A percentile compares a stretch with the other conserved stretches of the same genome.
These are phyloP conservation scores for Pilasporangium apinafurcum DNA, from an alignment of 352 stramenopile species.

Conservation along the genomic window DNA sequence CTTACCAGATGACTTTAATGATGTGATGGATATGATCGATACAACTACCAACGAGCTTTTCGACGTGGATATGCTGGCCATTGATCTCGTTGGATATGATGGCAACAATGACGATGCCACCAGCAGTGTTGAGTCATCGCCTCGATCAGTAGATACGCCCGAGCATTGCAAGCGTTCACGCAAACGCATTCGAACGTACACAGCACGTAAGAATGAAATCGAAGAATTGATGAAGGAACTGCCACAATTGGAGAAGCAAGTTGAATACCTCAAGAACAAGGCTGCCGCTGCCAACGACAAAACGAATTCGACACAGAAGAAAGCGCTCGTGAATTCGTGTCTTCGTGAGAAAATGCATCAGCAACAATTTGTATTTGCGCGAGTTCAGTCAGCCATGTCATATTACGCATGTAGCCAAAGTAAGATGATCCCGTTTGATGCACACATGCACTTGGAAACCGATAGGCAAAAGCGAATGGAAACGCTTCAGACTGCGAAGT, in stretches of 20 bases:
- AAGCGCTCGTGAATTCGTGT: background rate
- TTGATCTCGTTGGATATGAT: too few species aligned
- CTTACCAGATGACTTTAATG: too few species aligned
- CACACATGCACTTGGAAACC: background rate
- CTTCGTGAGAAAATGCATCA: background rate
- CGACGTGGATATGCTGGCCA: too few species aligned
- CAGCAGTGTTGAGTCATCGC: too few species aligned
- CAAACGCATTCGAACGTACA: slow-evolving; percentile 3
- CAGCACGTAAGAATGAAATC: slow-evolving; percentile 23
- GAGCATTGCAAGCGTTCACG: too few species aligned
- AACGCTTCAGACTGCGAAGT: slow-evolving; percentile 6
- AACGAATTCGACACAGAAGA: too few species aligned
- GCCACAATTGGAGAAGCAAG: slow-evolving; percentile 12
- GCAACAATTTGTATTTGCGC: background rate
- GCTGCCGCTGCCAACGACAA: slow-evolving; percentile 11
- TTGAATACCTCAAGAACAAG: slow-evolving; percentile 11
- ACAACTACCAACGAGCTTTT: too few species aligned
- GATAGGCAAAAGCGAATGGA: slow-evolving; percentile 12
- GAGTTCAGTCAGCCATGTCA: background rate
- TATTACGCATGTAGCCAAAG: slow-evolving; percentile 1
- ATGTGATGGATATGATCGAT: too few species aligned
- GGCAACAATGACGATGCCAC: too few species aligned
- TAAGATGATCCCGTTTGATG: background rate
- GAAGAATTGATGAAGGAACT: slow-evolving; percentile 23
- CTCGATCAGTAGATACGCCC: too few species aligned